Evolutionary conservation across 495 filamentous ascomycete genomes (phyloP).

Genomic region (Xylaria castorea): DNA sequence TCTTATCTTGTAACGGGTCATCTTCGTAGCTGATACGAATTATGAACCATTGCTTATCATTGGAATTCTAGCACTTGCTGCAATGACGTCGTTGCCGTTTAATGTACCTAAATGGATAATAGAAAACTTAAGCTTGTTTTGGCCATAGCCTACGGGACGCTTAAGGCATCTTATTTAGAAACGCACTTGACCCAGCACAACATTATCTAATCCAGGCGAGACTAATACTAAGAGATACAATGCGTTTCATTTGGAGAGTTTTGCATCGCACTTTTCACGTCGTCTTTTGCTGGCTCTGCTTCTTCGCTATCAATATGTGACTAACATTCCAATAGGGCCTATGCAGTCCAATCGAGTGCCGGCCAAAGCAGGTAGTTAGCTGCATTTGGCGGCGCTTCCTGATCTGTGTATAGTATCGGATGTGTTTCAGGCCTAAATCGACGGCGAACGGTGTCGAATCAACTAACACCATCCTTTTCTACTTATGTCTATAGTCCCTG

Average conservation of each 20-base stretch:
- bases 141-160: neutral
- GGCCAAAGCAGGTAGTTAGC: conserved; percentile 3
- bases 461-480: neutral
- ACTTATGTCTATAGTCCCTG: neutral
- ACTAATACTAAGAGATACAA: neutral
- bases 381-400: conserved; percentile 19
- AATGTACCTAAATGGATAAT: neutral
- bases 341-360: neutral
- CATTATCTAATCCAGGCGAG: neutral
- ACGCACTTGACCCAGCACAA: neutral
- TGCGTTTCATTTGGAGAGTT: neutral
- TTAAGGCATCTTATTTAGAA: neutral
- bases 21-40: neutral
- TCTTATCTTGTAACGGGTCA: neutral
- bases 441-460: conserved; percentile 15
- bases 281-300: neutral
- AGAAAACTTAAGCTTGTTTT: neutral
- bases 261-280: neutral
- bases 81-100: conserved; percentile 1
- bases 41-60: neutral
- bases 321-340: neutral
- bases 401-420: conserved; percentile 12
- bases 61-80: neutral
- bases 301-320: conserved; percentile 1
- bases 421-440: conserved; percentile 13